Conservation (phyloP, 257 asterid genomes). For the Nicotiana noctiflora region DNA sequence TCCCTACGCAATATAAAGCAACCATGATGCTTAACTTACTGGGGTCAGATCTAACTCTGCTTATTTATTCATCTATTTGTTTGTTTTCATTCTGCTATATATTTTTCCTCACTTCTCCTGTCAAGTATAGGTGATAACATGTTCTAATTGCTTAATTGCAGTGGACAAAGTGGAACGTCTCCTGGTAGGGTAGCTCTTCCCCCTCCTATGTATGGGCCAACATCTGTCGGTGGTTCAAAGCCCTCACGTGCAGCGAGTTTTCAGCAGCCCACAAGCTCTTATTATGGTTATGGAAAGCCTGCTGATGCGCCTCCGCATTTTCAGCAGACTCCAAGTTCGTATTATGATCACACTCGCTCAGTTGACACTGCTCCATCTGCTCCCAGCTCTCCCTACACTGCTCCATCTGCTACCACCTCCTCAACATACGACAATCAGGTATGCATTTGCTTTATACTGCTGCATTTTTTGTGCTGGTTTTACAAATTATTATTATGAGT, state of each 20-base stretch:
- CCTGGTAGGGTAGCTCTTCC: slow-evolving; percentile 70
- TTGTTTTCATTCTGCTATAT: neutral
- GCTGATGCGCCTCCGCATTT: slow-evolving; percentile 7
- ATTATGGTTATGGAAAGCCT: slow-evolving; percentile 12
- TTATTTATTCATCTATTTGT: neutral
- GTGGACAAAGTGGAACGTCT: slow-evolving; percentile 44
- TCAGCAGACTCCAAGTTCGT: slow-evolving; percentile 24
- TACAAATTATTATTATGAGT: neutral
- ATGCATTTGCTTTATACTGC: neutral
- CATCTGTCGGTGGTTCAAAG: slow-evolving; percentile 2
- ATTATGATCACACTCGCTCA: slow-evolving; percentile 21
- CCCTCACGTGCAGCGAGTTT: slow-evolving; percentile 20
- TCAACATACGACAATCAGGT: slow-evolving; percentile 68
- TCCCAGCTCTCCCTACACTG: slow-evolving; percentile 8
- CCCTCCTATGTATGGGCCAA: slow-evolving; percentile 58
- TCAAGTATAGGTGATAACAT: neutral
- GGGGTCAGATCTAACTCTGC: slow-evolving; percentile 37
- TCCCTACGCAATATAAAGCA: slow-evolving; percentile 90
- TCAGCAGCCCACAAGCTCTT: slow-evolving; percentile 40
- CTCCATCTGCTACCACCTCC: slow-evolving; percentile 22
- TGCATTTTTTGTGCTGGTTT: neutral
- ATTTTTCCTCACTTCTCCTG: neutral
- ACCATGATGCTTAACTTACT: slow-evolving; percentile 79
- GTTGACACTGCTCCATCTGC: slow-evolving; percentile 33
- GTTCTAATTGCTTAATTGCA: slow-evolving; percentile 19